Base-by-base conservation (phyloP, 768 basidiomycete species). In the Amanita thiersii region DNA sequence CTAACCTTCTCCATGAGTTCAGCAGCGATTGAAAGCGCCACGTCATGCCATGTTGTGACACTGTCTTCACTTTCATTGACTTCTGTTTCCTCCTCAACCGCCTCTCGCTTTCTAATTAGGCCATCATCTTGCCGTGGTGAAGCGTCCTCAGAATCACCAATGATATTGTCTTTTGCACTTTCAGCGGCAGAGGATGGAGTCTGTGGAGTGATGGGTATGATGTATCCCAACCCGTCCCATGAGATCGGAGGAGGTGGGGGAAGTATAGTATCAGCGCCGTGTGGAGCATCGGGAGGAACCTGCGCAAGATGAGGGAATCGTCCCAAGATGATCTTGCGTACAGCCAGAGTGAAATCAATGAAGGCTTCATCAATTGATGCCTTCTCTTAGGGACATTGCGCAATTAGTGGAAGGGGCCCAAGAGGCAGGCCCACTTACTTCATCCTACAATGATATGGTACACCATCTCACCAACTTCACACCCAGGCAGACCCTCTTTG, bases 311-410 rank as follows among this genome's bases (percentile, higher is more conserved):
- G 69, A 0, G 93, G 87, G 53, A 83, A 89, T 30, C 78, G 68
- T 37, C 75, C 69, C 2, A 98, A 64, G 1, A 99, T 61, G 33
- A 74, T 64, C 43, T 81, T 75, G 26, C 87, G 79, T n/a, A 90
- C 79, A 24, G 84, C 81, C 6, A 70, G 70, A 2, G 91, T 87
- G 43, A 98, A 75, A 58, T 98, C 94, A 43, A 98, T 78, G 59
- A 93, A 99, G 0, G 89, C 91, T 55, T 99, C 96, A 53, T 98
- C 96, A 25, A 98, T 96, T 0, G 90, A 94, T 17, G 96, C 96
- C 57, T 93, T 96, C 62, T 99, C 94, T 92, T 57, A 36, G 8
- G 24, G 29, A 21, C 8, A 12, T 34, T 30, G 19, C 26, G 41
- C 26, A 40, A 37, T 25, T 25, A 29, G 3, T 11, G 24, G 14